Evolutionary conservation across 257 asterid species (phyloP).

Genomic region (Penstemon davidsonii): DNA sequence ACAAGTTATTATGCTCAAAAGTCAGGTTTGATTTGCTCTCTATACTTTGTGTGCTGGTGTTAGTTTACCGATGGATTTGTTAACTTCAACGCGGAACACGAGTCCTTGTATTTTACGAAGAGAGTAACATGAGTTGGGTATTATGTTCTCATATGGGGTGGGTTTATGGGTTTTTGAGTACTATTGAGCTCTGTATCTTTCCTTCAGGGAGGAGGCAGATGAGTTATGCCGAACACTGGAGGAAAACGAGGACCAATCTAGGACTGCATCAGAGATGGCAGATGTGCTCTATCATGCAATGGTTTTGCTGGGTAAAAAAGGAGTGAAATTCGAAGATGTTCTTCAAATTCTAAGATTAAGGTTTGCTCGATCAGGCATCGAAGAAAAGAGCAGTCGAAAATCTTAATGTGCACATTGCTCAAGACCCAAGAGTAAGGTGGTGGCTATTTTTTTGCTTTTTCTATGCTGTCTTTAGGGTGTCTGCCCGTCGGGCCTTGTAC

Average conservation of each 20-base stretch:
- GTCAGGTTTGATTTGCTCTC: constrained; percentile 49
- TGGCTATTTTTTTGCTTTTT: too few species aligned
- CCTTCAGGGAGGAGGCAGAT: constrained; percentile 80
- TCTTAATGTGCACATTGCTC: constrained; percentile 12
- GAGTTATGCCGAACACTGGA: constrained; percentile 80
- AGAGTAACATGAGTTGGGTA: too few species aligned
- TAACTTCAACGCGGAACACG: not conserved
- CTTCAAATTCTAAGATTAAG: constrained; percentile 67
- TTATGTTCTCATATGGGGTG: not conserved
- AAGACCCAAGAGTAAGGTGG: too few species aligned
- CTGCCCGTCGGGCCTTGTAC: too few species aligned
- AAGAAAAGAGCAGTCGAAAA: constrained; percentile 70
- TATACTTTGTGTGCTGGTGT: not conserved
- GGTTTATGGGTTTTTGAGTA: not conserved
- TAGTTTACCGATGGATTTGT: not conserved
- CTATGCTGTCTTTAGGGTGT: too few species aligned
- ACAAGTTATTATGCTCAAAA: constrained; percentile 67
- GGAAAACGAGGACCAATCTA: constrained; percentile 61
- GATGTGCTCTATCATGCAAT: constrained; percentile 77
- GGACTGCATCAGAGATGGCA: constrained; percentile 83
- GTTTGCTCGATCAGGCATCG: constrained; percentile 77
- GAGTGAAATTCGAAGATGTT: constrained; percentile 72
- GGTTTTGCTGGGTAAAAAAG: constrained; percentile 72
- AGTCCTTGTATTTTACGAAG: not conserved
- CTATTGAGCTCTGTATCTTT: not conserved